Conservation (phyloP, 2,329 filamentous ascomycete genomes). For the Cadophora luteo-olivacea region DNA sequence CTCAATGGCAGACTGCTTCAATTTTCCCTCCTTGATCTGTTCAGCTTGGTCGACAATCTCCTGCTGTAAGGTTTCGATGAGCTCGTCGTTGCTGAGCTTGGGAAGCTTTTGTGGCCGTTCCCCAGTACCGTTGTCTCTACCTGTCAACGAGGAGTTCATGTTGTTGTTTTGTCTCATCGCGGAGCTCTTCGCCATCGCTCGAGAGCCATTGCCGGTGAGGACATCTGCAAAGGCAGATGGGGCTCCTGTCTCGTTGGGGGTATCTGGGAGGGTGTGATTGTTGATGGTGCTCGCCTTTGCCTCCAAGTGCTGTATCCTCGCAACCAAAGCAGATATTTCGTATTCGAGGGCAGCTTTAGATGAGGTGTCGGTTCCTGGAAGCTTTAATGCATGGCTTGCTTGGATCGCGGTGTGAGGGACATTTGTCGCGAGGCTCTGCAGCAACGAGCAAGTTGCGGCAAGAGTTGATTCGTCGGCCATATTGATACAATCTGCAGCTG, state of each 20-base stretch:
- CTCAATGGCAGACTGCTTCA: slow-evolving; percentile 85
- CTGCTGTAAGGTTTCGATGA: slow-evolving; percentile 84
- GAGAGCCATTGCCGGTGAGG: slow-evolving; percentile 44
- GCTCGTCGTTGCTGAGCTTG: slow-evolving; percentile 77
- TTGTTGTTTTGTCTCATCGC: slow-evolving; percentile 50
- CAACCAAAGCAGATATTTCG: slow-evolving; percentile 80
- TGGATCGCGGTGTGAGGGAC: slow-evolving; percentile 33
- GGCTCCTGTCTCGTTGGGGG: slow-evolving; percentile 76
- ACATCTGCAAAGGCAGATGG: slow-evolving; percentile 69
- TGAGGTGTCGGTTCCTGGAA: slow-evolving; percentile 78
- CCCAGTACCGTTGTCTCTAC: slow-evolving; percentile 39
- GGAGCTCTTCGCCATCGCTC: slow-evolving; percentile 44
- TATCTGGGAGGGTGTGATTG: slow-evolving; percentile 73
- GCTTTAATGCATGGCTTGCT: slow-evolving; percentile 54
- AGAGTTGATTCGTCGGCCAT: slow-evolving; percentile 59
- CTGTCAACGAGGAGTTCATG: slow-evolving; percentile 41
- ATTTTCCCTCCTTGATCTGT: slow-evolving; percentile 86
- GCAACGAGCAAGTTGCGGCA: slow-evolving; percentile 59
- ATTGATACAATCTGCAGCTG: slow-evolving; percentile 36
- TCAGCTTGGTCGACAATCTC: slow-evolving; percentile 94
- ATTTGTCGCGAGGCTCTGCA: slow-evolving; percentile 56
- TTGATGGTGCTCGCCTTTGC: slow-evolving; percentile 70
- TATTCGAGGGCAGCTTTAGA: slow-evolving; percentile 82
- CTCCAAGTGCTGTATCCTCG: slow-evolving; percentile 84
- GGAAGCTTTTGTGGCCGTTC: slow-evolving; percentile 42